These are phyloP conservation scores for Cryphonectria carpinicola DNA, from an alignment of 2,329 filamentous ascomycete species.

Conservation along the genomic window DNA sequence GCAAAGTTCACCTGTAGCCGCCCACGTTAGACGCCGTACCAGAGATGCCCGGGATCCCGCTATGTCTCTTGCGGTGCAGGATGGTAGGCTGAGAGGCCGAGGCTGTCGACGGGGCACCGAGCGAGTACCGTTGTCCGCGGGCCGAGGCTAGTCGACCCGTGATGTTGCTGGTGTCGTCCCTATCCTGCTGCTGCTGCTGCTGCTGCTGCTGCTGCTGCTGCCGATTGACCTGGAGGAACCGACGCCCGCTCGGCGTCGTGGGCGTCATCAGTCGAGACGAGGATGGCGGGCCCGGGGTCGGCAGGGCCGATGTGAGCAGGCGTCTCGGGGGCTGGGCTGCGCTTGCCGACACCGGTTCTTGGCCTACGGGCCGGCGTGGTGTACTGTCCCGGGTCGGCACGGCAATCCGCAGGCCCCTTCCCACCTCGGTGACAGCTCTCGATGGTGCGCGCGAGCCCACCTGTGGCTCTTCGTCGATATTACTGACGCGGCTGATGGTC, in stretches of 20 bases:
- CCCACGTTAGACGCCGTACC: conserved; percentile 44
- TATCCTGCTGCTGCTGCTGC: conserved; percentile 33
- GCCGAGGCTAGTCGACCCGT: conserved; percentile 46
- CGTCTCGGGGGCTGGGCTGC: conserved; percentile 58
- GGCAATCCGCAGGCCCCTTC: conserved; percentile 44
- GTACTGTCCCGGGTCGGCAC: conserved; percentile 34
- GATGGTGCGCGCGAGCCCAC: conserved; percentile 59
- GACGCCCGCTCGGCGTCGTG: conserved; percentile 45
- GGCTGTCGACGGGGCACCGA: conserved; percentile 44
- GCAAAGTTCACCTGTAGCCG: conserved; percentile 47
- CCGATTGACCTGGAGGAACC: conserved; percentile 51
- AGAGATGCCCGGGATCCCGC: conserved; percentile 45
- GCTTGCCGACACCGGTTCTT: conserved; percentile 44
- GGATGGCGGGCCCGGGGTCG: conserved; percentile 29
- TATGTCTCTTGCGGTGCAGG: conserved; percentile 50
- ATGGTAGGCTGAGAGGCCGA: conserved; percentile 50
- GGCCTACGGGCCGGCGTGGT: conserved; percentile 30
- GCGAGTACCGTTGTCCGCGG: conserved; percentile 49
- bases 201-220: conserved; percentile 12
- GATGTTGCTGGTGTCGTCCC: conserved; percentile 39
- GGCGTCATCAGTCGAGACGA: conserved; percentile 48
- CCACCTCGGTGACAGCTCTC: conserved; percentile 61
- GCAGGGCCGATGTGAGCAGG: conserved; percentile 52
- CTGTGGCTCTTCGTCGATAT: conserved; percentile 55
- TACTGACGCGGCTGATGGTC: conserved; percentile 29